A percentile compares a stretch with the other conserved stretches of the same genome.
Evolutionary conservation across 768 basidiomycete species (phyloP).

Genomic region (Infundibulicybe gibba): DNA sequence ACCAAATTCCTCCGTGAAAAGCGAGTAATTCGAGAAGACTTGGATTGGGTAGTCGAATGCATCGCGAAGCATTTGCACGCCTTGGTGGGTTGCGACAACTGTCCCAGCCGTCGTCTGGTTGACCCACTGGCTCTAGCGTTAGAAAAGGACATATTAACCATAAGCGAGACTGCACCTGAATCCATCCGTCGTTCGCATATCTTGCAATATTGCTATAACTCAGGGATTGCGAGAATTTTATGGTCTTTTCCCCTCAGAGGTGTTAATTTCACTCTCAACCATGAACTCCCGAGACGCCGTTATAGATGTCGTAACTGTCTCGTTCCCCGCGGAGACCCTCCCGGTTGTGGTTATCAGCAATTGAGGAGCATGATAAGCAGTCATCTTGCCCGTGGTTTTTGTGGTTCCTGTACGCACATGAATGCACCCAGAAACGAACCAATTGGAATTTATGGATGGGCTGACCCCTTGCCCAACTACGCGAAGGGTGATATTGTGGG

Average conservation of each 20-base stretch:
- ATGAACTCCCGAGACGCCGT: slow-evolving; percentile 37
- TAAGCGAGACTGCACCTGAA: slow-evolving; percentile 17
- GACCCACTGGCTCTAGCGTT: slow-evolving; percentile 31
- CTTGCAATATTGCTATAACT: slow-evolving; percentile 46
- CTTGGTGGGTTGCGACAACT: slow-evolving; percentile 46
- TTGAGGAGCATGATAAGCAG: slow-evolving; percentile 36
- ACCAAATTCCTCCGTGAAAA: slow-evolving; percentile 22
- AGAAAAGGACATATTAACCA: not conserved
- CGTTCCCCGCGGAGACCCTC: slow-evolving; percentile 31
- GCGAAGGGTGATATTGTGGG: slow-evolving; percentile 55
- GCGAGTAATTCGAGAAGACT: slow-evolving; percentile 26
- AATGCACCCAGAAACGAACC: slow-evolving; percentile 57
- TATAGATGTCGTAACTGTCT: slow-evolving; percentile 49
- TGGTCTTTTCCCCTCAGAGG: slow-evolving; percentile 43
- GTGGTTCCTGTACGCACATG: slow-evolving; percentile 46
- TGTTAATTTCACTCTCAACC: slow-evolving; percentile 48
- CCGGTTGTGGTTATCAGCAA: slow-evolving; percentile 38
- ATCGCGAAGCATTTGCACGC: slow-evolving; percentile 38
- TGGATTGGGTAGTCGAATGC: slow-evolving; percentile 49
- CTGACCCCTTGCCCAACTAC: slow-evolving; percentile 50
- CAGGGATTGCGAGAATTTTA: slow-evolving; percentile 47
- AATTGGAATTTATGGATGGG: slow-evolving; percentile 56
- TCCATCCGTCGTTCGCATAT: slow-evolving; percentile 39
- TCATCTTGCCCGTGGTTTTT: slow-evolving; percentile 52
- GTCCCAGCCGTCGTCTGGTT: slow-evolving; percentile 47